Evolutionary conservation across 2,329 filamentous ascomycete genomes (phyloP).

Genomic region (Pyrenochaeta sp.): DNA sequence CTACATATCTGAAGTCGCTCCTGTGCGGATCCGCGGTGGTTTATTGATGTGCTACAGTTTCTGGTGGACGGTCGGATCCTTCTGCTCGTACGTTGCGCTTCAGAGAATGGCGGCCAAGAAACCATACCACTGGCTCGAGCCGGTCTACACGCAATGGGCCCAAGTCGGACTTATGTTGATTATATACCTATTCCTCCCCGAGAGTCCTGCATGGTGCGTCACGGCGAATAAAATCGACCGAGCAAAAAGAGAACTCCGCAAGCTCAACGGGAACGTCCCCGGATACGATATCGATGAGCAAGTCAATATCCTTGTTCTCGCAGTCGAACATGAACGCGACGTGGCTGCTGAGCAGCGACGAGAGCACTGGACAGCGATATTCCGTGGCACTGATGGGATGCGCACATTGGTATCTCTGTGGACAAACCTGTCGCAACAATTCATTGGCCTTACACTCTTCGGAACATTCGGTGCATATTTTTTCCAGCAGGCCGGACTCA

Average conservation of each 20-base stretch:
- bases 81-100: conserved; percentile 54
- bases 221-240: conserved; percentile 17
- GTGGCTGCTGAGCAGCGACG: conserved; percentile 34
- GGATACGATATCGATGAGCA: conserved; percentile 5
- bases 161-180: conserved; percentile 52
- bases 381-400: conserved; percentile 48
- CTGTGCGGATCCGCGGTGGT: conserved; percentile 51
- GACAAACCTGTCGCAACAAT: conserved; percentile 52
- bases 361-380: conserved; percentile 41
- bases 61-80: conserved; percentile 56
- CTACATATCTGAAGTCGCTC: conserved; percentile 54
- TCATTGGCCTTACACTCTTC: conserved; percentile 50
- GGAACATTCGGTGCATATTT: conserved; percentile 53
- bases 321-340: conserved; percentile 39
- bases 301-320: not conserved
- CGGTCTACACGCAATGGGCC: conserved; percentile 46
- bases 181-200: conserved; percentile 51
- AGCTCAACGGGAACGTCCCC: conserved; percentile 25
- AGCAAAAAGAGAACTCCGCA: conserved; percentile 38
- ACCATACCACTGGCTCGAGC: not conserved
- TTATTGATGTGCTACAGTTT: conserved; percentile 39
- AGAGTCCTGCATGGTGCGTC: conserved; percentile 48
- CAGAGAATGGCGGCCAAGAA: conserved; percentile 35
- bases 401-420: conserved; percentile 50
- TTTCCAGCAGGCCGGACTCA: conserved; percentile 24